A percentile compares a stretch with the other conserved stretches of the same genome.
phyloP scores from a whole-genome alignment of 2,329 filamentous ascomycete genomes.

The Rhynchosporium agropyri region DNA sequence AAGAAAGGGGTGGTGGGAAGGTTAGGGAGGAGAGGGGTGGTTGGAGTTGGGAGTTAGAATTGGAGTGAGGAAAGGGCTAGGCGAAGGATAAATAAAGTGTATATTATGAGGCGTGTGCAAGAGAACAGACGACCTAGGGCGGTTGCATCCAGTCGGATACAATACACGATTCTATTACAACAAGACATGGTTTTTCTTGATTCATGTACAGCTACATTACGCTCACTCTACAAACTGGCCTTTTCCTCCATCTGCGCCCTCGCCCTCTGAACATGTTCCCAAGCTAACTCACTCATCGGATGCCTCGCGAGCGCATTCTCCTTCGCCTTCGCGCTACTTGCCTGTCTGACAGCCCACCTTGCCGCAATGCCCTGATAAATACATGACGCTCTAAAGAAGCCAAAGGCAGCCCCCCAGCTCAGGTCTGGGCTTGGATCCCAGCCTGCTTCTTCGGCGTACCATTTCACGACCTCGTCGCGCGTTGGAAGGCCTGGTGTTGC shows the following conservation, averaged over 20 bases:
- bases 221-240: constrained; percentile 47
- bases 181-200: background rate
- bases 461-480: constrained; percentile 59
- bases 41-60: constrained; percentile 26
- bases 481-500: constrained; percentile 56
- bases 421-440: constrained; percentile 70
- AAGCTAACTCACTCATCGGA: constrained; percentile 77
- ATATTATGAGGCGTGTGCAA: background rate
- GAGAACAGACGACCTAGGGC: too few relatives aligned
- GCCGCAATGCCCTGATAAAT: constrained; percentile 90
- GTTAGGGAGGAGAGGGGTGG: constrained; percentile 33
- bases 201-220: background rate
- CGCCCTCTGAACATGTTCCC: constrained; percentile 64
- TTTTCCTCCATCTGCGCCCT: constrained; percentile 40
- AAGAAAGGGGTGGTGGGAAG: constrained; percentile 47
- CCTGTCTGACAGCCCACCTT: constrained; percentile 80
- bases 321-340: constrained; percentile 80
- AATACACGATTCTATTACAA: background rate
- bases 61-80: background rate
- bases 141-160: background rate
- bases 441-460: constrained; percentile 69
- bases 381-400: constrained; percentile 61
- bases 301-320: constrained; percentile 70
- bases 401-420: constrained; percentile 64
- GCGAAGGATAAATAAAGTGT: background rate